Evolutionary conservation across 208 protist genomes (phyloP).

Genomic region (Blastocrithidia nonstop): DNA sequence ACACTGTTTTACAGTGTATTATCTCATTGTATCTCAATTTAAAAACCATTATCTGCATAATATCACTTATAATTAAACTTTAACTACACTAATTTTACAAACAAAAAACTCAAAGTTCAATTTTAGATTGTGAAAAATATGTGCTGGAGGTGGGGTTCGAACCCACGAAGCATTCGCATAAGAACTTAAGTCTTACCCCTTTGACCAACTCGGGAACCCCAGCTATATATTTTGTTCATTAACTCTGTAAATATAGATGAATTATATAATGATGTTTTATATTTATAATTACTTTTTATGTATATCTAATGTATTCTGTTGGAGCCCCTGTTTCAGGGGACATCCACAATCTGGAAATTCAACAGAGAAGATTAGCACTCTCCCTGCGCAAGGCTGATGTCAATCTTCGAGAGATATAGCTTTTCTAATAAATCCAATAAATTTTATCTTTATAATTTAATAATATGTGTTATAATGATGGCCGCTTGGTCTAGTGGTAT

Average conservation of each 20-base stretch:
- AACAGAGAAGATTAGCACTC: slow-evolving; percentile 69
- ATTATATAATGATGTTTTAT: too few species aligned
- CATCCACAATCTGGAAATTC: slow-evolving; percentile 63
- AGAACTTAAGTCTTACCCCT: slow-evolving; percentile 63
- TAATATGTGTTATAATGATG: not conserved
- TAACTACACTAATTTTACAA: too few species aligned
- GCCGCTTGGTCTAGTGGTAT: slow-evolving; percentile 72
- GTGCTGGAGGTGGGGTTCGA: slow-evolving; percentile 54
- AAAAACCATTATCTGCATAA: too few species aligned
- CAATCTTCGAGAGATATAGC: slow-evolving; percentile 59
- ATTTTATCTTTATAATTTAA: not conserved
- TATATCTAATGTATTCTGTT: too few species aligned
- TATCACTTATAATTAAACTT: too few species aligned
- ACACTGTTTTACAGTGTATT: too few species aligned
- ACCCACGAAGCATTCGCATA: slow-evolving; percentile 44
- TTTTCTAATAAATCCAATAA: slow-evolving; percentile 9
- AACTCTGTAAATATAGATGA: too few species aligned
- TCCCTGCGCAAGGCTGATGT: slow-evolving; percentile 63
- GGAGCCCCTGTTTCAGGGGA: slow-evolving; percentile 26
- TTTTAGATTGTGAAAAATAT: slow-evolving; percentile 1
- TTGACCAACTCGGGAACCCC: slow-evolving; percentile 62
- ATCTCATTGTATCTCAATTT: too few species aligned
- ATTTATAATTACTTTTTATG: too few species aligned
- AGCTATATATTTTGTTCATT: slow-evolving; percentile 4
- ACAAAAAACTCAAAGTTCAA: slow-evolving; percentile 8